A percentile compares a stretch with the other conserved stretches of the same genome.
phyloP scores from a whole-genome alignment of 1,284 basidiomycete genomes.

The Cyathus olla region DNA sequence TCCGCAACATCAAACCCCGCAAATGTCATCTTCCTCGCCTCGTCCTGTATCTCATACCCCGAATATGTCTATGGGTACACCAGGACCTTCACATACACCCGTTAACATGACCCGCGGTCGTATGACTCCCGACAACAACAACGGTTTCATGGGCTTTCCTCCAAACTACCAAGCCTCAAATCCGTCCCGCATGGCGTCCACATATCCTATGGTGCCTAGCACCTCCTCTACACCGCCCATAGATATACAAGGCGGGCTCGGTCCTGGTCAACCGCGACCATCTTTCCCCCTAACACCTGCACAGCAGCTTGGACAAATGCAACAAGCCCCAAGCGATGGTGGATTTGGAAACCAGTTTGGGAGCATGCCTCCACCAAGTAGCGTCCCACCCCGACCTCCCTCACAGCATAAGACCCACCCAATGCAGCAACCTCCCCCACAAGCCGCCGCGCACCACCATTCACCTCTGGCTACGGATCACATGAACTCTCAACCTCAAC shows the following conservation, averaged over 20 bases:
- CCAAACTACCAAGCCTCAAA: constrained; percentile 45
- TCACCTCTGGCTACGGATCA: constrained; percentile 54
- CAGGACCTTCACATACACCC: constrained; percentile 56
- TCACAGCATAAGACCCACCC: constrained; percentile 45
- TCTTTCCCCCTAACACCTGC: constrained; percentile 67
- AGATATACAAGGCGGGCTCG: constrained; percentile 46
- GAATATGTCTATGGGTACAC: constrained; percentile 51
- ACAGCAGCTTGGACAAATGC: constrained; percentile 52
- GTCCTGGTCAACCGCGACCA: constrained; percentile 44
- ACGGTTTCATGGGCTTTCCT: constrained; percentile 54
- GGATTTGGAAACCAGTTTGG: constrained; percentile 46
- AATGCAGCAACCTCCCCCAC: constrained; percentile 19
- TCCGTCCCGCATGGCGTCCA: constrained; percentile 44
- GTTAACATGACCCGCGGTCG: constrained; percentile 45
- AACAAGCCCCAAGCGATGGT: constrained; percentile 35
- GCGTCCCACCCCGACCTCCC: constrained; percentile 51
- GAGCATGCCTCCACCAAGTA: constrained; percentile 26
- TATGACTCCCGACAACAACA: constrained; percentile 56
- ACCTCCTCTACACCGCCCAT: constrained; percentile 56
- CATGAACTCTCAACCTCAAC: constrained; percentile 51
- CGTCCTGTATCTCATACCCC: constrained; percentile 56
- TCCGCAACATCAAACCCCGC: constrained; percentile 45
- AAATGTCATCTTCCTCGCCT: constrained; percentile 54
- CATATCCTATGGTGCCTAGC: constrained; percentile 50
- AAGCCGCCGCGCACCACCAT: constrained; percentile 45